Evolutionary conservation across 495 filamentous ascomycete species (phyloP).

Genomic region (Patellaria atrata): DNA sequence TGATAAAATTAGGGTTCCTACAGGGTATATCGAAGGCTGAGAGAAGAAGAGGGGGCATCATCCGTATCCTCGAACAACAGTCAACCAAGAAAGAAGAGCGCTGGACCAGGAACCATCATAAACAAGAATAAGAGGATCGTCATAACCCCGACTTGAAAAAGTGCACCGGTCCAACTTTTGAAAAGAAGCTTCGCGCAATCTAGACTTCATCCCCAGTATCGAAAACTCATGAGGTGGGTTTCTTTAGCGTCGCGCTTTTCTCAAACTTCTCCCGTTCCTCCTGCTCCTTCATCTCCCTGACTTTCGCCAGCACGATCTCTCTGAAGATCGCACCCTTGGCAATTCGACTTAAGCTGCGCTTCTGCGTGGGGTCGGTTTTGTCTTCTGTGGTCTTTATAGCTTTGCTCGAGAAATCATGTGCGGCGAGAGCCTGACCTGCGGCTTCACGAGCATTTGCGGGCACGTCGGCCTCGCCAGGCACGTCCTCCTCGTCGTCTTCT

Average conservation of each 20-base stretch:
- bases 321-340: slow-evolving; percentile 88
- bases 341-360: slow-evolving; percentile 56
- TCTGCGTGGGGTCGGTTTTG: slow-evolving; percentile 17
- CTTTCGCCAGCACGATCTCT: slow-evolving; percentile 94
- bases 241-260: slow-evolving; percentile 20
- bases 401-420: slow-evolving; percentile 23
- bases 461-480: slow-evolving; percentile 46
- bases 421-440: slow-evolving; percentile 25
- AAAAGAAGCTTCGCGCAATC: too few species aligned
- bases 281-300: slow-evolving; percentile 78
- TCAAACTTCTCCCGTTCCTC: slow-evolving; percentile 40
- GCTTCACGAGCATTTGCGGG: slow-evolving; percentile 40
- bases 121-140: too few species aligned
- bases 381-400: slow-evolving; percentile 22
- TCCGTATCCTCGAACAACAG: too few species aligned
- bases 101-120: too few species aligned
- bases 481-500: slow-evolving; percentile 71
- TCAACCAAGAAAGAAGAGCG: too few species aligned
- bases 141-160: too few species aligned
- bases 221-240: too few species aligned
- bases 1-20: too few species aligned
- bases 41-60: too few species aligned
- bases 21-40: too few species aligned
- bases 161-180: too few species aligned
- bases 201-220: too few species aligned